Base-by-base conservation (phyloP, 2,329 filamentous ascomycete species). In the Colletotrichum aenigma region DNA sequence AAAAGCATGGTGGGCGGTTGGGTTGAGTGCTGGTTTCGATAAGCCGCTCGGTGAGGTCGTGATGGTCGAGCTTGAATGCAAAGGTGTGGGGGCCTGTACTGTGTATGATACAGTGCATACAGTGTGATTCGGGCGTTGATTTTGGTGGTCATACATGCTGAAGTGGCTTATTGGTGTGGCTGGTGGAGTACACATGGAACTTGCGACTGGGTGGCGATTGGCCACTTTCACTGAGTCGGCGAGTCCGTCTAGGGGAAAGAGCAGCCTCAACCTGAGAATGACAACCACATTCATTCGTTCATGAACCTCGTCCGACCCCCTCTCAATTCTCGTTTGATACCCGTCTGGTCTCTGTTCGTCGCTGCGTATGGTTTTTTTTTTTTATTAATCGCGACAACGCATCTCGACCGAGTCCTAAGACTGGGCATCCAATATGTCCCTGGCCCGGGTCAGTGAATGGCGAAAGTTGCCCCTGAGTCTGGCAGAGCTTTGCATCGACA, bases 401-500 rank as follows among this genome's bases (percentile, higher is more conserved):
- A n/a, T 30, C 15, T n/a, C 56, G 26, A n/a, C n/a, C 15, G 10
- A n/a, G 16, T 60, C 43, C n/a, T 7, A 13, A 30, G 28, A 24
- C 30, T 30, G 56, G 21, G 30, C 10, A 34, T 24, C 24, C 77
- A 66, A 15, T 60, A 86, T 86, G 84, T 82, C 87, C 60, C 71
- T 85, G 65, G 83, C 83, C 65, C 89, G 88, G 34, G 87, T 92
- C n/a, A 89, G 93, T 18, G 94, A 95, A 82, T 99, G 97, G 97
- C 92, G 92, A 78, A 97, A 95, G 86, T 87, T 99, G 79, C 96
- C 97, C 28, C 87, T 98, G 55, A 94, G 89, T 76, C 86, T 98
- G 38, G 91, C 93, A 6, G 97, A 99, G 83, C 91, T 99, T 6
- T 98, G 95, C 83, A 96, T 99, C 78, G 95, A 98, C 80, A 99